Evolutionary conservation across 768 basidiomycete species (phyloP).

Genomic region (Hygrophorus russula): DNA sequence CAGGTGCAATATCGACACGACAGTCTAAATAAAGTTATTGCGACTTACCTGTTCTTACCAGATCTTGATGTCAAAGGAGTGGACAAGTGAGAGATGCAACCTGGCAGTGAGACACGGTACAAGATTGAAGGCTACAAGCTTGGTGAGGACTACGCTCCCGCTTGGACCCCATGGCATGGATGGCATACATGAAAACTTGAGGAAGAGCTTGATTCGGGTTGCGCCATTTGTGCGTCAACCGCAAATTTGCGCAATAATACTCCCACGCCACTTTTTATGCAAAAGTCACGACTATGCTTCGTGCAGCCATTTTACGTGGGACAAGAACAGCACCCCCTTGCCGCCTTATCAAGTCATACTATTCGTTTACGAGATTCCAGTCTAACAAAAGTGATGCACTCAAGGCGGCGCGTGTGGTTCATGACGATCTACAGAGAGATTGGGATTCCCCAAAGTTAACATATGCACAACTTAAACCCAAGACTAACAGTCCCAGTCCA

Average conservation of each 20-base stretch:
- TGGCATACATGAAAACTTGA: not conserved
- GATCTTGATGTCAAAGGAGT: no score
- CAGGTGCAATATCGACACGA: not conserved
- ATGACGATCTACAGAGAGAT: constrained; percentile 44
- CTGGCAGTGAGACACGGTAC: not conserved
- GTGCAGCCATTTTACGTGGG: constrained; percentile 1
- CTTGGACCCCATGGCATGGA: constrained; percentile 2
- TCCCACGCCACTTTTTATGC: not conserved
- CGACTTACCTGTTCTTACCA: no score
- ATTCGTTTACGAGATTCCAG: constrained; percentile 18
- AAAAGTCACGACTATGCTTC: constrained; percentile 4
- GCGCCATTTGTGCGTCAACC: constrained; percentile 5
- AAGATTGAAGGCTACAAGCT: not conserved
- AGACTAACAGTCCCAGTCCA: constrained; percentile 61
- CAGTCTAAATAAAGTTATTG: no score
- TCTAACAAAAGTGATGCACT: constrained; percentile 20
- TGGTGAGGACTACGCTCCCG: constrained; percentile 9
- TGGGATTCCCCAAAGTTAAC: constrained; percentile 67
- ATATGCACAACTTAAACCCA: constrained; percentile 76
- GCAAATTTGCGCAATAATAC: not conserved
- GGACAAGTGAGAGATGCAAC: not conserved
- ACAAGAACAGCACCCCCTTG: not conserved
- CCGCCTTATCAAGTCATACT: constrained; percentile 1
- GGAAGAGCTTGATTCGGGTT: not conserved
- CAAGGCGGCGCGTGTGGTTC: constrained; percentile 19